Conservation (phyloP, 106 monocot species). For the Phalaenopsis equestris region DNA sequence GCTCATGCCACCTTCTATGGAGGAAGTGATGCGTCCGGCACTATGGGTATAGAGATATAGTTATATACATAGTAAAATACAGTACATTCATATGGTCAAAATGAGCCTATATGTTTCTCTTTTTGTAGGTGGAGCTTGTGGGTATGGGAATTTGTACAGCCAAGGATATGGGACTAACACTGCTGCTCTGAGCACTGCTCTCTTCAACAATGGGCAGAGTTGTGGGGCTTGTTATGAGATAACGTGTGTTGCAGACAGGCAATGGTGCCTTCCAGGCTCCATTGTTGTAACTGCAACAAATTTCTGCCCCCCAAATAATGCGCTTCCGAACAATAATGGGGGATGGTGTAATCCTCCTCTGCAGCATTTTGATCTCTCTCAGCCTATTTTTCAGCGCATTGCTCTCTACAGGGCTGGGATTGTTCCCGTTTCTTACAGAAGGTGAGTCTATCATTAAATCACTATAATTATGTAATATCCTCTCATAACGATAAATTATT, state of each 20-base stretch:
- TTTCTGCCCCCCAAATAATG: slow-evolving; percentile 84
- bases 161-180: slow-evolving; percentile 62
- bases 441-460: slow-evolving; percentile 7
- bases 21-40: slow-evolving; percentile 73
- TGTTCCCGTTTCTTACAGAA: slow-evolving; percentile 51
- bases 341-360: slow-evolving; percentile 62
- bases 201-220: slow-evolving; percentile 55
- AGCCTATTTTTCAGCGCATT: slow-evolving; percentile 42
- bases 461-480: no score
- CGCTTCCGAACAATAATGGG: slow-evolving; percentile 41
- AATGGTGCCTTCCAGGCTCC: slow-evolving; percentile 36
- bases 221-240: slow-evolving; percentile 62
- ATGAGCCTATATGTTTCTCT: no score
- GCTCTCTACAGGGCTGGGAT: slow-evolving; percentile 38
- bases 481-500: no score
- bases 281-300: slow-evolving; percentile 77
- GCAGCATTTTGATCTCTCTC: slow-evolving; percentile 45
- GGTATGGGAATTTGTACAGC: slow-evolving; percentile 57
- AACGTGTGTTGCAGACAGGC: slow-evolving; percentile 23
- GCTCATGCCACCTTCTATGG: slow-evolving; percentile 87
- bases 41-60: slow-evolving; percentile 39
- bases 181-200: slow-evolving; percentile 55
- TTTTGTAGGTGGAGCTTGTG: slow-evolving; percentile 50
- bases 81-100: no score
- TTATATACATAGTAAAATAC: no score